These are phyloP conservation scores for Botrytis fabae DNA, from an alignment of 2,329 filamentous ascomycete genomes.

Conservation along the genomic window DNA sequence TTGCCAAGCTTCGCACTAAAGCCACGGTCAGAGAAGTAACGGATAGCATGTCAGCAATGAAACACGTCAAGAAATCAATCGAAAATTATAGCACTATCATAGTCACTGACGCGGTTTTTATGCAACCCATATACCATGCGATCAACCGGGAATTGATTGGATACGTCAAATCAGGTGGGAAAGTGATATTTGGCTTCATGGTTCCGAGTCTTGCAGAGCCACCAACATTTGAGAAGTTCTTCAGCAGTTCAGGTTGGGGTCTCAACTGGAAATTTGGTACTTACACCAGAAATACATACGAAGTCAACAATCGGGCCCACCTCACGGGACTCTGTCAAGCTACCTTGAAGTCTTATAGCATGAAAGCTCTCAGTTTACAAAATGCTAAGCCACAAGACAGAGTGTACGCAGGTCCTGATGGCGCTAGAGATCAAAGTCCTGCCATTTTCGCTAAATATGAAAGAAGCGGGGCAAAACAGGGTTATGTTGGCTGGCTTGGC, in stretches of 20 bases:
- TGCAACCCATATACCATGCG: too few species aligned
- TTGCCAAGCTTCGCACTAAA: background rate
- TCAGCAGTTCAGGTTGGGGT: too few species aligned
- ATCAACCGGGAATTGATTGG: too few species aligned
- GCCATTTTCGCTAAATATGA: background rate
- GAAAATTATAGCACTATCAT: too few species aligned
- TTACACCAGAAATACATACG: background rate
- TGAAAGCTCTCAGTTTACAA: background rate
- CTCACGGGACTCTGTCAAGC: too few species aligned
- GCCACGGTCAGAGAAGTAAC: background rate
- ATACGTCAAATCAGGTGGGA: too few species aligned
- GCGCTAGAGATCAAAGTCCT: background rate
- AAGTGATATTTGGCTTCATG: background rate
- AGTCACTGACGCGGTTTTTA: too few species aligned
- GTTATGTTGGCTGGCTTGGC: background rate
- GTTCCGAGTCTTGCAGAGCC: accelerated
- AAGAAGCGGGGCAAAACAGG: background rate
- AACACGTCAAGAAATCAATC: too few species aligned
- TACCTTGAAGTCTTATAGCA: background rate
- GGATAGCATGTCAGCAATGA: background rate
- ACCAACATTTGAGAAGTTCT: background rate
- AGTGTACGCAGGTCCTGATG: background rate
- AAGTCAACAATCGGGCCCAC: too few species aligned
- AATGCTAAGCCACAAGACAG: background rate
- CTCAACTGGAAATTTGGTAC: background rate